Conservation (phyloP, 2,329 filamentous ascomycete species). For the Dactylella cylindrospora region DNA sequence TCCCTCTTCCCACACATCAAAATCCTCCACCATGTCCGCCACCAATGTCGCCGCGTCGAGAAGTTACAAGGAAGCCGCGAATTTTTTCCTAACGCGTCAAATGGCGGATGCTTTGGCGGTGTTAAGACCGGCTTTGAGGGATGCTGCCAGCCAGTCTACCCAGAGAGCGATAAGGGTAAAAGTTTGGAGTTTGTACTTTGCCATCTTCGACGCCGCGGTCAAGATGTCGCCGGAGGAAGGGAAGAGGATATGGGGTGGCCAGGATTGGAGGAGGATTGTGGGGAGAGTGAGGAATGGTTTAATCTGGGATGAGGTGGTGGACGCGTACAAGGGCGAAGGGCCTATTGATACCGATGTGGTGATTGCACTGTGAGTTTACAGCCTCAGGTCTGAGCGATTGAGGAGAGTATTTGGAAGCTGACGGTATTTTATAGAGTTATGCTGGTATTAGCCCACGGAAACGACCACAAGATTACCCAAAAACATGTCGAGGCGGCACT, state of each 20-base stretch:
- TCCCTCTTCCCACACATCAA: constrained; percentile 30
- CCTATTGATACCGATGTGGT: constrained; percentile 94
- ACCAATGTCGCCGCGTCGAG: constrained; percentile 64
- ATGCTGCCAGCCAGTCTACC: constrained; percentile 66
- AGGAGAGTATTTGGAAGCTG: constrained; percentile 1
- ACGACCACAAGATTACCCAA: constrained; percentile 80
- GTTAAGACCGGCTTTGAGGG: constrained; percentile 75
- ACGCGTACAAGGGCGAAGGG: constrained; percentile 77
- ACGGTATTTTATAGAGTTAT: constrained; percentile 66
- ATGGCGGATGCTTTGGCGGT: constrained; percentile 85
- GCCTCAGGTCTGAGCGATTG: not conserved
- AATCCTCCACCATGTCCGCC: constrained; percentile 31
- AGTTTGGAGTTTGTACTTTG: constrained; percentile 95
- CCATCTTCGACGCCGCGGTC: constrained; percentile 84
- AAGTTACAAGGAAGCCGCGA: constrained; percentile 89
- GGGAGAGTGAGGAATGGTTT: constrained; percentile 82
- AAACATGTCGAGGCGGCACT: constrained; percentile 85
- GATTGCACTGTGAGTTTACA: constrained; percentile 67
- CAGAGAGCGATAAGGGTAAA: constrained; percentile 81
- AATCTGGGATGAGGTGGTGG: constrained; percentile 92
- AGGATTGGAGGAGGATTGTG: constrained; percentile 80
- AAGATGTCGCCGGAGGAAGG: constrained; percentile 89
- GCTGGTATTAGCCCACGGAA: constrained; percentile 84
- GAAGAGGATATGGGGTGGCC: constrained; percentile 79
- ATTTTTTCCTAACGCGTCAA: constrained; percentile 90